Evolutionary conservation across 169 alveolate species (phyloP).

Genomic region (Eimeria falciformis): DNA sequence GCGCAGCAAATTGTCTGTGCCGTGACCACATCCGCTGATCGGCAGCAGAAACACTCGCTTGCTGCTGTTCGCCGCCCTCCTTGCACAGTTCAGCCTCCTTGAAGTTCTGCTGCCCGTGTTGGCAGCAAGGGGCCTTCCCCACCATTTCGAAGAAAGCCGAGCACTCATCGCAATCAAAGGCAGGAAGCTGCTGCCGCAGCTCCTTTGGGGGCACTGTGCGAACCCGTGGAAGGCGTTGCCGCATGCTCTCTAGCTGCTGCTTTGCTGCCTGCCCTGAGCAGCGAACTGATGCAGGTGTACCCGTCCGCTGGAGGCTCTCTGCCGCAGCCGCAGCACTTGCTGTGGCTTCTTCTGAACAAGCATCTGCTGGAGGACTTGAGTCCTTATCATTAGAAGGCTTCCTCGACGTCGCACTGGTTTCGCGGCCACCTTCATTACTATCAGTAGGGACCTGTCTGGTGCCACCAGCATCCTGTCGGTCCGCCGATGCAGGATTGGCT

Average conservation of each 20-base stretch:
- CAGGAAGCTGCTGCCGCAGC: constrained; percentile 21
- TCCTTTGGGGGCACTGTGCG: not conserved
- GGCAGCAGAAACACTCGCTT: not conserved
- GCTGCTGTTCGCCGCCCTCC: not conserved
- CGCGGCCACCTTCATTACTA: too few species aligned
- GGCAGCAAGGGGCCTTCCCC: not conserved
- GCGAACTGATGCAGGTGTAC: not conserved
- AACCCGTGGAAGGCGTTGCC: constrained; percentile 46
- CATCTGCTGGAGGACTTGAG: too few species aligned
- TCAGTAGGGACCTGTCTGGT: too few species aligned
- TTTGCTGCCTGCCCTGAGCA: constrained; percentile 14
- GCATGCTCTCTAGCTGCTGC: constrained; percentile 30
- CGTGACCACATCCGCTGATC: not conserved
- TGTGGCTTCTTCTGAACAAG: too few species aligned
- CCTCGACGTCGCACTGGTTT: too few species aligned
- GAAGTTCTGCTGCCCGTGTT: not conserved
- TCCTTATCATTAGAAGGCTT: too few species aligned
- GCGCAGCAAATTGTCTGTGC: constrained; percentile 7
- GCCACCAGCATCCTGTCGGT: too few species aligned
- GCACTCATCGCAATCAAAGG: not conserved
- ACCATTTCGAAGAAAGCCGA: not conserved
- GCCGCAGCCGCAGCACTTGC: not conserved
- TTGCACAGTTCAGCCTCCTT: not conserved
- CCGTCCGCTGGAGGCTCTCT: not conserved
- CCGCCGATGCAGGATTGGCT: too few species aligned